Conservation (phyloP, 2,329 filamentous ascomycete genomes). For the Penicillium expansum region DNA sequence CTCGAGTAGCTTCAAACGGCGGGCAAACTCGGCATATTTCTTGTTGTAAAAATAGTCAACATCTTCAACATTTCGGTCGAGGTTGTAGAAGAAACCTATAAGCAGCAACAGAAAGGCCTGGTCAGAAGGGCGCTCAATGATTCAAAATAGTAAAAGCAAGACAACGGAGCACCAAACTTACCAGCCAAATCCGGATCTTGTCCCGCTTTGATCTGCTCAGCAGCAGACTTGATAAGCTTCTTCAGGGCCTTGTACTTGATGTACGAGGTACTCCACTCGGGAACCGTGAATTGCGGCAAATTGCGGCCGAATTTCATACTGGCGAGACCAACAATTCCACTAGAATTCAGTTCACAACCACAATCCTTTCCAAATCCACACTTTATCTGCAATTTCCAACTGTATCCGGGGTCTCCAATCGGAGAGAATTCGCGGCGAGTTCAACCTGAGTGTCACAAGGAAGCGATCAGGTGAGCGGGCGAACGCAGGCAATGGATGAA, state of each 20-base stretch:
- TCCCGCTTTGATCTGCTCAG: slow-evolving; percentile 65
- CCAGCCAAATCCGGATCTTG: slow-evolving; percentile 84
- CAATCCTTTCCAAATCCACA: neutral
- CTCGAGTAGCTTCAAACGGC: slow-evolving; percentile 80
- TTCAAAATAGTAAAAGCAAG: neutral
- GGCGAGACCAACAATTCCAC: slow-evolving; percentile 1
- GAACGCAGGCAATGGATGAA: slow-evolving; percentile 16
- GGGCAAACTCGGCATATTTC: slow-evolving; percentile 80
- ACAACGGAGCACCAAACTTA: slow-evolving; percentile 50
- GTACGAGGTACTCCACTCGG: slow-evolving; percentile 51
- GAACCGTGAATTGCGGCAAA: slow-evolving; percentile 49
- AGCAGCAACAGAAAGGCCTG: slow-evolving; percentile 9
- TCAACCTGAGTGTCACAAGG: slow-evolving; percentile 19
- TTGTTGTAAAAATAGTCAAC: slow-evolving; percentile 97
- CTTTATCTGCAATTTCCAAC: neutral
- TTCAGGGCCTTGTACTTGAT: slow-evolving; percentile 65
- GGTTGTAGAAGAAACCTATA: slow-evolving; percentile 90
- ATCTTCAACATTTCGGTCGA: slow-evolving; percentile 96
- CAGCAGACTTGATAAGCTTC: slow-evolving; percentile 82
- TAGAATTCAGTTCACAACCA: neutral
- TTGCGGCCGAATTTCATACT: slow-evolving; percentile 53
- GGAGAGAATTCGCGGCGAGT: neutral
- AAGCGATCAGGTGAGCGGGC: slow-evolving; percentile 25
- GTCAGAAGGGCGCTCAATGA: slow-evolving; percentile 20
- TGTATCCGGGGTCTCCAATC: neutral